Conservation (phyloP, 257 asterid genomes). For the Petunia secreta region DNA sequence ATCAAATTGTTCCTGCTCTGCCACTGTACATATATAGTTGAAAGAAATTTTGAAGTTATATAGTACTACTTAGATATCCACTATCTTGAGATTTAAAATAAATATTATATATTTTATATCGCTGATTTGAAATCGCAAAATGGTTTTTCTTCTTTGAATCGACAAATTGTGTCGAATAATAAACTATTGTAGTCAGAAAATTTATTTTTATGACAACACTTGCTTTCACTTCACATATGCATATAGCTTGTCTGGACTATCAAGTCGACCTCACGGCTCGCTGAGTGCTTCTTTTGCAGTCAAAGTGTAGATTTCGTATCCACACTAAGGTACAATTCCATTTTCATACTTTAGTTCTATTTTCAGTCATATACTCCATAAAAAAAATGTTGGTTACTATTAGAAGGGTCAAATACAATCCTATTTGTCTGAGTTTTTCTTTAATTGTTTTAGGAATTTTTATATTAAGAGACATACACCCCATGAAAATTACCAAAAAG, state of each 20-base stretch:
- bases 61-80: not conserved
- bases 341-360: not conserved
- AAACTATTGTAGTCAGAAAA: not conserved
- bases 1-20: no score
- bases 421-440: no score
- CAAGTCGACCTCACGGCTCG: no score
- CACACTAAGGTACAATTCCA: conserved; percentile 9
- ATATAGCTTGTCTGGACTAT: no score
- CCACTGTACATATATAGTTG: not conserved
- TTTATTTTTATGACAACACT: not conserved
- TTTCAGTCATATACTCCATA: not conserved
- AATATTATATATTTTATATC: not conserved
- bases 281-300: conserved; percentile 11
- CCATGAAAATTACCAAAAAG: no score
- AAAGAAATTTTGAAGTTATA: no score
- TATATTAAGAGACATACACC: no score
- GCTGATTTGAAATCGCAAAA: not conserved
- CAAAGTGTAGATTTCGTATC: not conserved
- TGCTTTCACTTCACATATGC: not conserved
- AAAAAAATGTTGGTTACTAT: no score
- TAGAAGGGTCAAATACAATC: no score
- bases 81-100: no score
- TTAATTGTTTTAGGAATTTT: no score
- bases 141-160: not conserved
- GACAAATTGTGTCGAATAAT: not conserved